phyloP scores from a whole-genome alignment of 2,329 filamentous ascomycete genomes.

The Botrytis pseudocinerea region DNA sequence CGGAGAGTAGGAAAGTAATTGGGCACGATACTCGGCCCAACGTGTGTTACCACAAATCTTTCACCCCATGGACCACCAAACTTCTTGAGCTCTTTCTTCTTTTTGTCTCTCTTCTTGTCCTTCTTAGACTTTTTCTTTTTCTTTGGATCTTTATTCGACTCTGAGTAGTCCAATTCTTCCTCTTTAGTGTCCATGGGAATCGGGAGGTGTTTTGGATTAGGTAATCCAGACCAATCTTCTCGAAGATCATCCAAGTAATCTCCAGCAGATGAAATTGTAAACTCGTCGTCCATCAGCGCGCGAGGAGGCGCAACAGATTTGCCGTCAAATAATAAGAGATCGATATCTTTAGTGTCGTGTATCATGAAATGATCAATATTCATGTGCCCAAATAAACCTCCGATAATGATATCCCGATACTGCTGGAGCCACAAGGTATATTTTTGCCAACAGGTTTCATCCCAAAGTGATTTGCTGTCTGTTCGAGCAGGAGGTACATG shows the following conservation, averaged over 20 bases:
- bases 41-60: constrained; percentile 76
- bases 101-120: constrained; percentile 52
- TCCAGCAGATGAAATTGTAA: constrained; percentile 66
- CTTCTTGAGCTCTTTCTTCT: constrained; percentile 58
- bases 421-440: constrained; percentile 89
- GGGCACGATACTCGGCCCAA: constrained; percentile 85
- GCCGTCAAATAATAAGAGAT: constrained; percentile 52
- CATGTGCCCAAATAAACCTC: constrained; percentile 88
- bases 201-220: constrained; percentile 44
- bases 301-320: constrained; percentile 38
- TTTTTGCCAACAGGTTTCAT: constrained; percentile 98
- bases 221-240: constrained; percentile 74
- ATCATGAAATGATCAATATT: constrained; percentile 97
- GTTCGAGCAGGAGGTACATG: constrained; percentile 92
- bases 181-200: not conserved
- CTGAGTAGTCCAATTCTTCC: not conserved
- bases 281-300: constrained; percentile 50
- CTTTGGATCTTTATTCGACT: constrained; percentile 29
- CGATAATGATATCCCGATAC: constrained; percentile 85
- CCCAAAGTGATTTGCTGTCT: constrained; percentile 82
- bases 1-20: constrained; percentile 88
- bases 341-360: constrained; percentile 78
- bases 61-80: constrained; percentile 83
- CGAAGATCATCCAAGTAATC: constrained; percentile 81
- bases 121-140: constrained; percentile 51